Evolutionary conservation across 208 protist species (phyloP).

Genomic region (Leishmania mexicana): DNA sequence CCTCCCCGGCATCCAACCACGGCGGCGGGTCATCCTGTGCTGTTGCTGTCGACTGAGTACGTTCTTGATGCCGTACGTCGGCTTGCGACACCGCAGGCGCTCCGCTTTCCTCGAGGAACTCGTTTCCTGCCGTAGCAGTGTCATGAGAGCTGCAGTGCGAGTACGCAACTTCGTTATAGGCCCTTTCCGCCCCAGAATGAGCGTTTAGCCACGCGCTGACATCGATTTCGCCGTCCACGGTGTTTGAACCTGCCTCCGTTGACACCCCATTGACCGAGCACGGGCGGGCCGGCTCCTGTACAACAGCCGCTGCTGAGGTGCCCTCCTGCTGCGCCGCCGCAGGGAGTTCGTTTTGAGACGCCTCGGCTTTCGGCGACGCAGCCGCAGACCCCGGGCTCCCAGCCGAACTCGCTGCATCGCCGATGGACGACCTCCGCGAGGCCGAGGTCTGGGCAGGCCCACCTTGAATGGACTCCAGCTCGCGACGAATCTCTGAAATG

Average conservation of each 20-base stretch:
- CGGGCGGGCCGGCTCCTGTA: background rate
- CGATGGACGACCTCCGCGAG: background rate
- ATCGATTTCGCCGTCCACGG: constrained; percentile 11
- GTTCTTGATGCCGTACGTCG: constrained; percentile 13
- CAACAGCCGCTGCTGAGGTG: background rate
- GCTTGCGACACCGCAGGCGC: constrained; percentile 9
- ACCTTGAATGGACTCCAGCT: constrained; percentile 15
- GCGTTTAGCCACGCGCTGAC: constrained; percentile 27
- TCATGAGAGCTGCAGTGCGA: background rate
- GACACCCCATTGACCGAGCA: too few species aligned
- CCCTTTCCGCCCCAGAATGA: background rate
- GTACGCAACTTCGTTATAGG: background rate
- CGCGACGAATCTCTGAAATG: constrained; percentile 46
- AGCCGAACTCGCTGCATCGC: background rate
- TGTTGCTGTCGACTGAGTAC: background rate
- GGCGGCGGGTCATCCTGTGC: constrained; percentile 19
- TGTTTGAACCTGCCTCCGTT: background rate
- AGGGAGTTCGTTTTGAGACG: background rate
- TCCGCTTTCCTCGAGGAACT: background rate
- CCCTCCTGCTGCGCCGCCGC: background rate
- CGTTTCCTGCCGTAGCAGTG: background rate
- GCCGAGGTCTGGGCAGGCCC: background rate
- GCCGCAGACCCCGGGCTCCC: background rate
- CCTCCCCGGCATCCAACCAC: constrained; percentile 14
- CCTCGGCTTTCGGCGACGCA: background rate